Evolutionary conservation across 768 basidiomycete species (phyloP).

Genomic region (Termitomyces sp.): DNA sequence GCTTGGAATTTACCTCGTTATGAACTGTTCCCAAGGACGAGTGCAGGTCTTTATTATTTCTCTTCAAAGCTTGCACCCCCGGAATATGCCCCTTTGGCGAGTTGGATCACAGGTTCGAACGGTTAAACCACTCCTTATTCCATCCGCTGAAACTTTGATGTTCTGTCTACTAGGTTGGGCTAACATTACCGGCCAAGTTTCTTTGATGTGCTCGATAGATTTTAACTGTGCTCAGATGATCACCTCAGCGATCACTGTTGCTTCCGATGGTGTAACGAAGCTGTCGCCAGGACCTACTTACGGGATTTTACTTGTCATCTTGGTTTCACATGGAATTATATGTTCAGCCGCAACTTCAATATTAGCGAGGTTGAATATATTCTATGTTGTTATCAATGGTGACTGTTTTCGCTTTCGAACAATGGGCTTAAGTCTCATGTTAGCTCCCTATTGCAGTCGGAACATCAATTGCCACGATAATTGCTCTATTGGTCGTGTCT

Average conservation of each 20-base stretch:
- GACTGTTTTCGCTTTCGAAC: conserved; percentile 16
- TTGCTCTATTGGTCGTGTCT: background rate
- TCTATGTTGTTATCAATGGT: conserved; percentile 68
- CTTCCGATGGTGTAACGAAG: conserved; percentile 47
- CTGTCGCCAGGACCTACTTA: conserved; percentile 62
- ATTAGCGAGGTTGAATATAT: conserved; percentile 65
- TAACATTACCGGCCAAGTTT: conserved; percentile 63
- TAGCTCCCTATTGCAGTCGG: background rate
- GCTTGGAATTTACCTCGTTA: background rate
- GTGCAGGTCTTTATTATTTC: conserved; percentile 78
- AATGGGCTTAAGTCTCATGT: background rate
- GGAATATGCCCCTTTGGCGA: conserved; percentile 56
- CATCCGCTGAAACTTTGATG: background rate
- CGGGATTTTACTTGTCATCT: conserved; percentile 61
- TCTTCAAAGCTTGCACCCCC: conserved; percentile 70
- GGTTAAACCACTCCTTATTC: background rate
- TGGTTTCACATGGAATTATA: conserved; percentile 65
- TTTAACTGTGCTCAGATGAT: conserved; percentile 81
- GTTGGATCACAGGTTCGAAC: conserved; percentile 52
- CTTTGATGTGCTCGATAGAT: conserved; percentile 72
- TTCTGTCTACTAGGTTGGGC: conserved; percentile 48
- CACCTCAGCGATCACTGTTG: conserved; percentile 63
- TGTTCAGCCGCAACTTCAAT: conserved; percentile 68
- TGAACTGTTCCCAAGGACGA: conserved; percentile 44
- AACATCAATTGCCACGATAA: background rate